Base-by-base conservation (phyloP, 805 yeast genomes). In the Candida lessepsii region DNA sequence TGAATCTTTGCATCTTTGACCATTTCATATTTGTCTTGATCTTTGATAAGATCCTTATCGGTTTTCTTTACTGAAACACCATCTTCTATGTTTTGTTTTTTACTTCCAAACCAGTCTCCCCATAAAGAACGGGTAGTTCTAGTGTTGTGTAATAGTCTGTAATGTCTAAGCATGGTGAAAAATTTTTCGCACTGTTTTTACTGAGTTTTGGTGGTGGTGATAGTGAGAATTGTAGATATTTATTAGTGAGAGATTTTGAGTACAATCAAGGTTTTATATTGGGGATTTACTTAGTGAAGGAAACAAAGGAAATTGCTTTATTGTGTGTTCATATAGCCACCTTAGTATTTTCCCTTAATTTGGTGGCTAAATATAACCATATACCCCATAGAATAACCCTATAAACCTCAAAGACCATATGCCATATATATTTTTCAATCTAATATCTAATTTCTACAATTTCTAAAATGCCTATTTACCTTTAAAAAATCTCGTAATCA, bases 11-110 rank as follows among this genome's bases (percentile, higher is more conserved):
- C 44, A 15, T 40, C 37, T 2, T 61, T 57, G 33, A 60, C 66
- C 16, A 53, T 54, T 46, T 63, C 67, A 40, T 54, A 63, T 26
- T 65, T 58, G 51, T 68, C 70, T 35, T 65, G 69, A 39, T 64
- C 59, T 30, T 64, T 53, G 36, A 68, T 54, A 10, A 60, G 55
- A 40, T 67, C 63, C 45, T 61, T 65, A 17, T 8, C 16, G 16
- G 29, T 17, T 18, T 25, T 25, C 35, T 32, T 32, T 9, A 23
- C 27, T 9, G 13, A 9, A 2, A 21, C 27, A 23, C 27, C 27
- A 23, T 23, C 34, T 32, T 41, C 21, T 14, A 14, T 20, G 4
- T 10, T 26, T 33, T 31, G 58, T 40, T 59, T 57, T 32, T 56
- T 57, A 19, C 56, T 48, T 1, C 70, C 69, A 37, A 67, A 66